Base-by-base conservation (phyloP, 768 basidiomycete species). In the Rhizopogon salebrosus region DNA sequence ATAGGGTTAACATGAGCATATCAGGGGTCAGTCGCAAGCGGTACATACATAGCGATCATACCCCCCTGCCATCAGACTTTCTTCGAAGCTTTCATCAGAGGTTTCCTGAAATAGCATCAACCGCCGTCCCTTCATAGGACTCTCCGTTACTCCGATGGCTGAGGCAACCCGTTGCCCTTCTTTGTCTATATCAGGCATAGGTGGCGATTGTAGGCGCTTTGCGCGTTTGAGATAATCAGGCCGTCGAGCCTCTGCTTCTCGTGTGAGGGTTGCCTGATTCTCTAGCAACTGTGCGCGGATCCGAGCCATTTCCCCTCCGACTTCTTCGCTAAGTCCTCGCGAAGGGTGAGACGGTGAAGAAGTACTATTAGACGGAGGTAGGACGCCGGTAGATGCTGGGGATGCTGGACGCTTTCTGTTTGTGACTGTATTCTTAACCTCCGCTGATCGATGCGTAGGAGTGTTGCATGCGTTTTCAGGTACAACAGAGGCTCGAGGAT, bases 41-140 rank as follows among this genome's bases (percentile, higher is more conserved):
- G n/a, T 42, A 71, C 82, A 67, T 64, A 85, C 88, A 66, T 89
- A 90, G 56, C 78, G 78, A 1, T 83, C 86, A 66, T 90, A 90
- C 7, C 89, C 88, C 27, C 87, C 87, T 18, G 87, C 87, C 80
- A 89, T 87, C 38, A 90, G 65, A 59, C 87, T 87, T 68, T 91
- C 88, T 61, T 91, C 89, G 59, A 91, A 90, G 61, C 87, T 90
- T 67, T 88, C 87, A 41, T 88, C 87, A 4, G 85, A 86, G 0
- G 87, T 89, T 69, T 89, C 87, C 64, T 89, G 87, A 65, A 90
- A 91, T 37, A 92, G 66, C 57, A 82, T 84, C 34, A 90, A 71
- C 48, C 87, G 75, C 52, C 89, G 74, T 1, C 89, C 89, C 68
- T 85, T 89, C 51, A 74, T 66, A 0, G 89, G 87, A 59, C 81